Evolutionary conservation across 2,329 filamentous ascomycete species (phyloP), one percentile per base, ranked within the genome.

Genomic region (Aspergillus viridinutans): DNA sequence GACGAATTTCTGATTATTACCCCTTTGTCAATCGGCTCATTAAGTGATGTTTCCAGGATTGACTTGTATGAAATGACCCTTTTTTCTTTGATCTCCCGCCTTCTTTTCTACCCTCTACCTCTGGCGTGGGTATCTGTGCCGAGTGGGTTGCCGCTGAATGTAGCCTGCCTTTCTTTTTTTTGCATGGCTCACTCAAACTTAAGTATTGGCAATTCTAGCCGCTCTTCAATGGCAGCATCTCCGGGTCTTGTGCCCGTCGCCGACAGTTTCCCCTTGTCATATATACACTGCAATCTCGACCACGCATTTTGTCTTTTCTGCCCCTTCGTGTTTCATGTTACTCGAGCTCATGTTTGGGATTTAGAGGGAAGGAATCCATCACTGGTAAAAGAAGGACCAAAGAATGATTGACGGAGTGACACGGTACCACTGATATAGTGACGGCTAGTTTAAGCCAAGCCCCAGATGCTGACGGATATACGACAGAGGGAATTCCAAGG

Each of bases 301-400:
- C 38, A 45, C 56, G 48, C 42, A 58, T 56, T 55, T 52, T 45
- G 42, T 53, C 52, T 52, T 49, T 29, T 55, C 54, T 43, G 47
- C 48, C 38, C 59, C 23, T 50, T 53, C 26, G 26, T 50, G 32
- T 48, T 26, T 53, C 43, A n/a, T 35, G 32, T 32, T 52, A 26
- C 42, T 29, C 58, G 59, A 64, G 56, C 62, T 65, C 64, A 53
- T 59, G 65, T 65, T 59, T 67, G 65, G 66, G 62, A 60, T 57
- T 61, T 69, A 69, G 65, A 72, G 63, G 63, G 65, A 21, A 57
- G 59, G 59, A 64, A 62, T 66, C 67, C 68, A 69, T 72, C 70
- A 68, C 66, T 72, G 71, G 71, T 72, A 72, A 68, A 70, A 69
- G 58, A 61, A 58, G 64, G 60, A 48, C 51, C 28, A 9, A 38